phyloP scores from a whole-genome alignment of 768 basidiomycete species.

The Lentinula sp. region DNA sequence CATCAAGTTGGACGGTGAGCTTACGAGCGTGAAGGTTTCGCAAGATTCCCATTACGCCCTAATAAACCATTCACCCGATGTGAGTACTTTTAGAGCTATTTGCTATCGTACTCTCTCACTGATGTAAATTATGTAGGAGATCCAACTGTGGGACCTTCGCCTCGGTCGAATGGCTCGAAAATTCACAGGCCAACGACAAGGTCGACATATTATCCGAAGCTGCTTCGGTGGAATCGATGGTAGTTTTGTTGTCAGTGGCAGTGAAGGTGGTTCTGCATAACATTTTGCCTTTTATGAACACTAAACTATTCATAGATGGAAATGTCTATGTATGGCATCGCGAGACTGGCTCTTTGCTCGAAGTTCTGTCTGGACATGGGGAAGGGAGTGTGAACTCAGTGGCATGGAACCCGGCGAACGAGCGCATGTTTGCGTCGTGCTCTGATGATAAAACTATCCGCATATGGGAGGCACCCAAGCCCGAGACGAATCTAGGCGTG shows the following conservation, averaged over 20 bases:
- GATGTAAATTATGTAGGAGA: conserved; percentile 53
- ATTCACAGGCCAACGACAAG: conserved; percentile 83
- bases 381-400: conserved; percentile 90
- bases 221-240: conserved; percentile 90
- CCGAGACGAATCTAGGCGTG: conserved; percentile 9
- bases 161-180: conserved; percentile 66
- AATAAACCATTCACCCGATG: conserved; percentile 83
- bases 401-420: conserved; percentile 89
- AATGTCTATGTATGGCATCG: conserved; percentile 96
- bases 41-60: conserved; percentile 82
- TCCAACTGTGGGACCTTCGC: conserved; percentile 81
- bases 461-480: conserved; percentile 70
- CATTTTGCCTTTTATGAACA: not conserved
- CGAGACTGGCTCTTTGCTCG: conserved; percentile 76
- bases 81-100: conserved; percentile 31
- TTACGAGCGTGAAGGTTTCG: conserved; percentile 85
- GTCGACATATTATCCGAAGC: conserved; percentile 80
- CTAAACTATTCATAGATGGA: conserved; percentile 52
- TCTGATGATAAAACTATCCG: conserved; percentile 90
- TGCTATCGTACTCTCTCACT: conserved; percentile 5
- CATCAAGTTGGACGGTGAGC: conserved; percentile 65
- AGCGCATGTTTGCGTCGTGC: conserved; percentile 93
- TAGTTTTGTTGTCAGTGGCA: conserved; percentile 89
- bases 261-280: conserved; percentile 64
- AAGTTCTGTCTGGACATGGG: conserved; percentile 85